Evolutionary conservation across 2,329 filamentous ascomycete genomes (phyloP).

Genomic region (Tolypocladium album): DNA sequence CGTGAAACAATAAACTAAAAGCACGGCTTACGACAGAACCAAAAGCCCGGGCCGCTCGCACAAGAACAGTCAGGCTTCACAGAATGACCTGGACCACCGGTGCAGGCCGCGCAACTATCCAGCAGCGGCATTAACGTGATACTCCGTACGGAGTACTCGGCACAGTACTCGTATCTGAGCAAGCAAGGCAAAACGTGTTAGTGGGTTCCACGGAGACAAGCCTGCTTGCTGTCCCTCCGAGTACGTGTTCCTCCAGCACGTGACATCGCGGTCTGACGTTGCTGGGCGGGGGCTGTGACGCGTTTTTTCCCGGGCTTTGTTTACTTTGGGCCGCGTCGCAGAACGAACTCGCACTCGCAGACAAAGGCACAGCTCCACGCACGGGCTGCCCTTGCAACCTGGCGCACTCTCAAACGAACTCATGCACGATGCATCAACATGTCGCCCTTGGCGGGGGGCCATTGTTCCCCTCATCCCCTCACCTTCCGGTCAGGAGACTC

Average conservation of each 20-base stretch:
- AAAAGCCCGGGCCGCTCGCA: not conserved
- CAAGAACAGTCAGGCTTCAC: not conserved
- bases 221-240: not conserved
- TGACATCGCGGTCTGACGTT: constrained; percentile 9
- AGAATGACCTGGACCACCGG: not conserved
- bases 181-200: too few relatives aligned
- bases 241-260: constrained; percentile 2
- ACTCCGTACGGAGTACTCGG: not conserved
- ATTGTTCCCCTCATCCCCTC: constrained; percentile 13
- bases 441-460: constrained; percentile 8
- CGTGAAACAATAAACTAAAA: not conserved
- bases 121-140: not conserved
- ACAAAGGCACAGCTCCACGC: not conserved
- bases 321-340: constrained; percentile 8
- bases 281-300: constrained; percentile 8
- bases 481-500: constrained; percentile 11
- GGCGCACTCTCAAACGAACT: constrained; percentile 13
- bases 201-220: not conserved
- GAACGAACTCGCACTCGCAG: not conserved
- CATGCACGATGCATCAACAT: constrained; percentile 12
- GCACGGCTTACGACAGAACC: not conserved
- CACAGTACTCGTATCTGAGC: not conserved
- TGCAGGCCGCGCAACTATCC: not conserved
- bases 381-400: constrained; percentile 6
- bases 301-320: constrained; percentile 7